Base-by-base conservation (phyloP, 1,284 basidiomycete genomes). In the Hymenochaete sp. region DNA sequence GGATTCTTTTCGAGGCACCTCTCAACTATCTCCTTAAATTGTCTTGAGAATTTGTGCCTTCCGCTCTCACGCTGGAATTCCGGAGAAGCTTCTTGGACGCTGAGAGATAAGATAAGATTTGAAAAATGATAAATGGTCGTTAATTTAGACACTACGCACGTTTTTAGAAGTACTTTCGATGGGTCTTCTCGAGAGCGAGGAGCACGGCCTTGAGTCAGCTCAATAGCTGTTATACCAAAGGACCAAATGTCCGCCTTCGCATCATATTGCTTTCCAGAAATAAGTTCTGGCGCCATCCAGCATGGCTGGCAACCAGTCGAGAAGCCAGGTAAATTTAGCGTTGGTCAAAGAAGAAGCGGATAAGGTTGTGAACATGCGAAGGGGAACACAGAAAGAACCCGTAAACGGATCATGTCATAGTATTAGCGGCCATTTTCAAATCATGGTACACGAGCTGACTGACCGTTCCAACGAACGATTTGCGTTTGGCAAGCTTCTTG, bases 211-310 rank as follows among this genome's bases (percentile, higher is more conserved):
- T 86, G 82, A 0, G 84, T 72, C 18, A 93, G 70, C 60, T 93
- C 90, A 32, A 93, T 68, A 4, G 90, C 87, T 11, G 87, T 92
- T 53, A 93, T 91, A 21, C 87, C 91, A 59, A 93, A 89, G 35
- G 84, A 89, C 89, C 89, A 93, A 50, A 93, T 90, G 57, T 93
- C 90, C 35, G 89, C 87, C 55, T 79, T 81, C 16, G 77, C 77
- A 58, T 91, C 89, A 60, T 93, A 93, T 52, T 80, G 78, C 53
- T 76, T 79, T 44, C 88, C 82, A 55, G 84, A 77, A 38, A 93
- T 87, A 21, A 93, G 75, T 55, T 93, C 90, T 2, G 91, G 91
- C 0, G 91, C 88, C 90, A 93, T 93, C 87, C 89, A 93, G 58
- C 86, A 90, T 1, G 91, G 91, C 75, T 83, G 46, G 45, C 41